Evolutionary conservation across 1,284 basidiomycete genomes (phyloP), one percentile per base, ranked within the genome.

Genomic region (Cystobasidium sp.): DNA sequence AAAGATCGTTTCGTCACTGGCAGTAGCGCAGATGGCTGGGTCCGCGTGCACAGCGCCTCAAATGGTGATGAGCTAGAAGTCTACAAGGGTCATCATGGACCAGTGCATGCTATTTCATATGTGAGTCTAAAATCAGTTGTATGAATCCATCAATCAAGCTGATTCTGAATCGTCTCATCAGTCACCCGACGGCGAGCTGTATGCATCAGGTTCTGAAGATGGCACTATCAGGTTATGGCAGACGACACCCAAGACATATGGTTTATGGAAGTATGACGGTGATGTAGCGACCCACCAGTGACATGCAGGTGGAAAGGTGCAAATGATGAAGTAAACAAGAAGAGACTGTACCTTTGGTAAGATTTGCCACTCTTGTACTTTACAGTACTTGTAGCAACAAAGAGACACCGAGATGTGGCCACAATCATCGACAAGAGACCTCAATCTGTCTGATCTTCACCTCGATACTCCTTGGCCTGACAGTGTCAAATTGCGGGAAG

Each of bases 171-270:
- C 12, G 55, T 75, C 52, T 93, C 91, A 75, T 91, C 99, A 91
- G 84, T 92, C 91, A 81, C 97, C 96, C 0, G 96, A 99, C 82
- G 97, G 96, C n/a, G 95, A 99, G 85, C 88, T 97, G 84, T 98
- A 93, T 81, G 96, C 96, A 24, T 94, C 92, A 80, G 97, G 96
- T 65, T 94, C 91, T 79, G 96, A 94, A 89, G 84, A 85, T 79
- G 84, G 85, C 61, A 97, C 95, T 1, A 97, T 98, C 80, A 89
- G 95, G 67, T 85, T 98, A 65, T 98, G 96, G 96, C 95, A 97
- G 84, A 96, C 93, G 18, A 91, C 88, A 44, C 94, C 95, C 0
- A 96, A 93, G 83, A 87, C 88, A 46, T 98, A 97, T 80, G 94
- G 95, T 61, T 85, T 97, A 75, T 97, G 94, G 94, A 59, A 58